Evolutionary conservation across 202 grass and related monocot species (phyloP).

Genomic region (Eragrostis tef): DNA sequence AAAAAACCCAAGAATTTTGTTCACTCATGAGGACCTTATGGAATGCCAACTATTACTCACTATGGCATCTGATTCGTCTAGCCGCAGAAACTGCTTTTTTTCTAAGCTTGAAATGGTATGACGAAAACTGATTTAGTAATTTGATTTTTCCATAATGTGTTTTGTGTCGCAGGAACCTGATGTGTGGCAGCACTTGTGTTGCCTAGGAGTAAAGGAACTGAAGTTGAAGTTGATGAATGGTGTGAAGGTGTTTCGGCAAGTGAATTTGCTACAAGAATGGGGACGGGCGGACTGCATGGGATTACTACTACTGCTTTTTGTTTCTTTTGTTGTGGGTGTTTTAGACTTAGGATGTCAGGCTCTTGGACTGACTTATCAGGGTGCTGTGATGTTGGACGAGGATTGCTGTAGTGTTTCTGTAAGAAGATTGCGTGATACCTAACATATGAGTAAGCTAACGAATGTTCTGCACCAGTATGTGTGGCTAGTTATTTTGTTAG

Average conservation of each 20-base stretch:
- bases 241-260: slow-evolving; percentile 38
- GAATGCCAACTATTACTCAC: no score
- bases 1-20: no score
- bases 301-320: neutral
- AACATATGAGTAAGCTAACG: neutral
- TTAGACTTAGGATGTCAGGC: neutral
- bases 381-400: slow-evolving; percentile 13
- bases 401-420: slow-evolving; percentile 44
- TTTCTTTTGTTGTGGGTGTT: slow-evolving; percentile 29
- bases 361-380: neutral
- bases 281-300: neutral
- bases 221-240: slow-evolving; percentile 1
- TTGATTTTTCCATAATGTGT: neutral
- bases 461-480: neutral
- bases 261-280: slow-evolving; percentile 46
- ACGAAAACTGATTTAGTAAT: neutral
- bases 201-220: slow-evolving; percentile 36
- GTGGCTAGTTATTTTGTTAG: no score
- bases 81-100: no score
- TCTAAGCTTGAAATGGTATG: neutral
- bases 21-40: no score
- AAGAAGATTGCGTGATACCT: neutral
- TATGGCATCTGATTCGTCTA: neutral
- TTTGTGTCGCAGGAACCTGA: slow-evolving; percentile 43
- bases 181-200: slow-evolving; percentile 52